phyloP scores from a whole-genome alignment of 2,329 filamentous ascomycete genomes.

The Orbilia blumenaviensis region DNA sequence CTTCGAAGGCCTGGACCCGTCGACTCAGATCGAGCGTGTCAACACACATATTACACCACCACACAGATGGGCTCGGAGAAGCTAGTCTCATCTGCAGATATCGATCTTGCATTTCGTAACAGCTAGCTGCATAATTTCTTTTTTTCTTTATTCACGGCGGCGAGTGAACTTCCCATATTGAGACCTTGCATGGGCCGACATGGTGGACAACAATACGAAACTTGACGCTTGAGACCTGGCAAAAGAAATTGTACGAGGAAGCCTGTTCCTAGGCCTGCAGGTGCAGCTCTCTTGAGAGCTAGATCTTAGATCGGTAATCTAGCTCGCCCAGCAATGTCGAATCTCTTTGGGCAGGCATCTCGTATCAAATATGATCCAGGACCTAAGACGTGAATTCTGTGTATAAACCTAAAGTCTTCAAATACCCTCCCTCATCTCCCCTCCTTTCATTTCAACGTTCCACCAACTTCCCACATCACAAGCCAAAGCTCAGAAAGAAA shows the following conservation, averaged over 20 bases:
- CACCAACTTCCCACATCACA: constrained; percentile 50
- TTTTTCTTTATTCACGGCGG: constrained; percentile 3
- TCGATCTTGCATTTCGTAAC: neutral
- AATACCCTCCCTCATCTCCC: constrained; percentile 53
- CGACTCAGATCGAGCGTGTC: neutral
- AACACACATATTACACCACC: constrained; percentile 13
- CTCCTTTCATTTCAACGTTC: constrained; percentile 48
- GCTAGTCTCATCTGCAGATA: neutral
- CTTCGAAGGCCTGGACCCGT: constrained; percentile 1
- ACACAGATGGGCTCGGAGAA: neutral
- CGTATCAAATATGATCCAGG: constrained; percentile 44
- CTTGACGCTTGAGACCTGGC: no score
- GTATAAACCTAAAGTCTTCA: constrained; percentile 47
- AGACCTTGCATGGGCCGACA: constrained; percentile 42
- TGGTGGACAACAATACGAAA: constrained; percentile 20
- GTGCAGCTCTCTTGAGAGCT: constrained; percentile 22
- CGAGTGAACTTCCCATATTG: constrained; percentile 1
- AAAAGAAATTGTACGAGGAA: constrained; percentile 40
- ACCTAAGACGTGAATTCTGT: constrained; percentile 42
- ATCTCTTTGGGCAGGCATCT: constrained; percentile 27
- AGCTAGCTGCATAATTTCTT: neutral
- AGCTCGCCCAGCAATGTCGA: constrained; percentile 26
- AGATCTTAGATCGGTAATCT: constrained; percentile 53
- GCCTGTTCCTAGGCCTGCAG: constrained; percentile 13
- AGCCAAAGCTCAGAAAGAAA: constrained; percentile 13